These are phyloP conservation scores for Apiospora sp. DNA, from an alignment of 2,329 filamentous ascomycete species.

Conservation along the genomic window DNA sequence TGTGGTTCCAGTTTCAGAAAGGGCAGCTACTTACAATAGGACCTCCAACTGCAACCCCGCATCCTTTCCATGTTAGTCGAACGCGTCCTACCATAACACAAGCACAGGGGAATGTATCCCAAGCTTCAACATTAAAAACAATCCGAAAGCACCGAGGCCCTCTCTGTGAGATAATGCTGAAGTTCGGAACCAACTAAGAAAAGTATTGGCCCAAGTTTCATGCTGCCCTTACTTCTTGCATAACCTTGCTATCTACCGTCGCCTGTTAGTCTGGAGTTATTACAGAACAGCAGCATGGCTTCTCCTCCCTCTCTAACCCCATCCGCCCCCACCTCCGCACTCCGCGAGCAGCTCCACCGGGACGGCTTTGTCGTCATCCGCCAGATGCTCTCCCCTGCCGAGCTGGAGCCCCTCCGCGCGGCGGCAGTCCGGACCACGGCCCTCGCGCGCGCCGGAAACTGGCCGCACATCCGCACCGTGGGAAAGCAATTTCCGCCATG, in stretches of 20 bases:
- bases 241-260: no score
- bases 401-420: constrained; percentile 66
- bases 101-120: background rate
- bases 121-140: no score
- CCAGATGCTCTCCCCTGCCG: constrained; percentile 63
- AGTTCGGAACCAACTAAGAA: background rate
- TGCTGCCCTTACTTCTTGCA: no score
- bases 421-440: constrained; percentile 65
- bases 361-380: constrained; percentile 82
- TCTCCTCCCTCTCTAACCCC: background rate
- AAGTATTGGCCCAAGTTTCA: background rate
- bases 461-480: constrained; percentile 84
- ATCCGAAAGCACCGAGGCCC: background rate
- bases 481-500: constrained; percentile 93
- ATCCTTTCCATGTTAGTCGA: background rate
- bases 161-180: background rate
- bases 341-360: constrained; percentile 64
- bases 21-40: background rate
- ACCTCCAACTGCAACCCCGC: constrained; percentile 11
- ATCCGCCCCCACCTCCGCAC: constrained; percentile 29
- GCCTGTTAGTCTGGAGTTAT: background rate
- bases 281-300: constrained; percentile 1
- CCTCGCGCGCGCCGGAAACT: constrained; percentile 72
- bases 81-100: background rate
- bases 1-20: background rate